These are phyloP conservation scores for Cyberlindnera euphorbiiphila DNA, from an alignment of 805 yeast genomes.

Conservation along the genomic window DNA sequence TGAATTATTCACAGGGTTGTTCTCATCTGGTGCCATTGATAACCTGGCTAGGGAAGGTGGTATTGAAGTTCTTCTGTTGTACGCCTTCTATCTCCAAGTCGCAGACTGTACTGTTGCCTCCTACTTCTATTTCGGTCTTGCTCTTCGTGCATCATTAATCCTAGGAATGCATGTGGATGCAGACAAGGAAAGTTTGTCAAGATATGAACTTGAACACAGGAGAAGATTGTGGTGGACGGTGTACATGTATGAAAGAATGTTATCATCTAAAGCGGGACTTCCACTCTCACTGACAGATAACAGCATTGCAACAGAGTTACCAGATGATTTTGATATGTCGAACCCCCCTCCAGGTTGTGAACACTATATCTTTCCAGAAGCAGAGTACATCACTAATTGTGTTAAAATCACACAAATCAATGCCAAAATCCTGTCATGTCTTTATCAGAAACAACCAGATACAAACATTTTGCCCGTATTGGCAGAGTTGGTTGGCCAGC, in stretches of 20 bases:
- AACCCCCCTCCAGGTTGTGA: conserved; percentile 57
- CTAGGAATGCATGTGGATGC: conserved; percentile 83
- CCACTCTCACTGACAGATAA: conserved; percentile 78
- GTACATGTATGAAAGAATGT: conserved; percentile 79
- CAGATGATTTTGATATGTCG: conserved; percentile 65
- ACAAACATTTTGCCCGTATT: conserved; percentile 73
- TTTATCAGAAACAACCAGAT: conserved; percentile 73
- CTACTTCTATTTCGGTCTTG: conserved; percentile 75
- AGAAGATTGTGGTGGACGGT: conserved; percentile 86
- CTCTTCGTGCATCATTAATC: conserved; percentile 65
- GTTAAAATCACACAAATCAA: conserved; percentile 76
- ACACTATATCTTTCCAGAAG: conserved; percentile 71
- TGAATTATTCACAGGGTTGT: conserved; percentile 70
- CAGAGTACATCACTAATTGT: conserved; percentile 72
- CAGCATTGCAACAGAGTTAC: conserved; percentile 74
- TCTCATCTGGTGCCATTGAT: conserved; percentile 77
- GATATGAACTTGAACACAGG: conserved; percentile 76
- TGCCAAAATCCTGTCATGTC: conserved; percentile 63
- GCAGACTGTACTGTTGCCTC: conserved; percentile 83
- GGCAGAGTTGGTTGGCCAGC: conserved; percentile 61
- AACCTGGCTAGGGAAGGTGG: conserved; percentile 78
- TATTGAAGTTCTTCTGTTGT: conserved; percentile 66
- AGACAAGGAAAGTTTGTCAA: conserved; percentile 60
- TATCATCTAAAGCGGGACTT: conserved; percentile 76
- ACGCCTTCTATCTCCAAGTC: conserved; percentile 77